Base-by-base conservation (phyloP, 2,329 filamentous ascomycete species). In the Fusarium pininemorale region DNA sequence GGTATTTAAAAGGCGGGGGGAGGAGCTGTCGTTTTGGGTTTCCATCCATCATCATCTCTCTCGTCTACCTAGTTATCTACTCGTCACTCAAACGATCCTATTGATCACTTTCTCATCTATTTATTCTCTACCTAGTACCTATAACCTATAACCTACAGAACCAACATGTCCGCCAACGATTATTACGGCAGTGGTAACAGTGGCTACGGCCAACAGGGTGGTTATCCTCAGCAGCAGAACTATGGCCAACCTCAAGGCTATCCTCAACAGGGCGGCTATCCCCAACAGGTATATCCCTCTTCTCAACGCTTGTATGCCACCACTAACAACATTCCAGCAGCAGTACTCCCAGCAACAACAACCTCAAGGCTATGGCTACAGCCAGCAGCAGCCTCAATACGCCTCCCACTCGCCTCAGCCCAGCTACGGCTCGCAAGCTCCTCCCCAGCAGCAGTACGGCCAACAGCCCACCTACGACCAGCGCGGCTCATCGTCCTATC, bases 161-260 rank as follows among this genome's bases (percentile, higher is more conserved):
- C 47, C 61, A 75, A 6, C 35, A 84, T 84, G 83, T 83, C 83
- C 15, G 75, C 79, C 50, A 77, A 82, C 63, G 82, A 83, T 47
- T 84, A 83, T 72, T 84, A 84, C 79, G 80, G 81, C 69, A 77
- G 74, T 61, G 76, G 77, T 47, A 76, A 77, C 70, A 65, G 75
- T 66, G 73, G 74, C 32, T 75, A 75, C 44, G 55, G 66, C 37
- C 78, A 80, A 50, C 75, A 75, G 41, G 47, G 65, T 41, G 73
- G 74, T 37, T 69, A 79, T 44, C 79, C 77, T 55, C 78, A 76
- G 54, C 63, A 75, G 67, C 73, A 70, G 41, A 66, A 56, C 51
- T 75, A 77, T 35, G 65, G 68, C 7, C 77, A 79, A 28, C 76
- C 77, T 44, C 72, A 72, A 26, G 48, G 63, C 18, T 74, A 75